These are phyloP conservation scores for Corylus americana DNA, from an alignment of 306 rosid species.

Conservation along the genomic window DNA sequence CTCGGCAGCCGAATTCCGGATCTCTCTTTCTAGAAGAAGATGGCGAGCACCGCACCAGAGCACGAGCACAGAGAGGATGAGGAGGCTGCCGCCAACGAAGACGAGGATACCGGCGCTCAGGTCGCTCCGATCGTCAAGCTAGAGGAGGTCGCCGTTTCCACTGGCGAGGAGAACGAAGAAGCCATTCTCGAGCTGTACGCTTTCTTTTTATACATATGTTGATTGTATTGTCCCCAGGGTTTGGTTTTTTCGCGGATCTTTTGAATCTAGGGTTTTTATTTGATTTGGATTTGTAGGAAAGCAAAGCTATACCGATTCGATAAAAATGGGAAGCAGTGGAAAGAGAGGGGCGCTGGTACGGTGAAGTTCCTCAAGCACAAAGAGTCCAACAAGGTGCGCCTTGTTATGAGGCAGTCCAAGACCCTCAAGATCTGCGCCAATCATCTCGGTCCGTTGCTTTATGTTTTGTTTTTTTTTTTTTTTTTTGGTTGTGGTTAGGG, in stretches of 20 bases:
- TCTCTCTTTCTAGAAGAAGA: constrained; percentile 12
- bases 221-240: background rate
- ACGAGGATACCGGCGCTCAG: constrained; percentile 97
- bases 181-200: constrained; percentile 75
- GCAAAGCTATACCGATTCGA: constrained; percentile 94
- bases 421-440: constrained; percentile 94
- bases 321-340: constrained; percentile 87
- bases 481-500: background rate
- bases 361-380: constrained; percentile 80
- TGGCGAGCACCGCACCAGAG: constrained; percentile 79
- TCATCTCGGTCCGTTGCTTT: constrained; percentile 59
- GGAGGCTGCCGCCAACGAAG: constrained; percentile 76
- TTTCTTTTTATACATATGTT: background rate
- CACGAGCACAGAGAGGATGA: constrained; percentile 87
- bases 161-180: constrained; percentile 85
- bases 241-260: constrained; percentile 1
- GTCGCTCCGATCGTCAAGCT: constrained; percentile 94
- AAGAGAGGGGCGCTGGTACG: constrained; percentile 87
- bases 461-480: background rate
- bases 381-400: constrained; percentile 65
- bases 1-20: background rate
- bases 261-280: constrained; percentile 11
- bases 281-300: constrained; percentile 44
- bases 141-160: constrained; percentile 68
- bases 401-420: constrained; percentile 88